These are phyloP conservation scores for Botrytis hyacinthi DNA, from an alignment of 2,329 filamentous ascomycete species.

Conservation along the genomic window DNA sequence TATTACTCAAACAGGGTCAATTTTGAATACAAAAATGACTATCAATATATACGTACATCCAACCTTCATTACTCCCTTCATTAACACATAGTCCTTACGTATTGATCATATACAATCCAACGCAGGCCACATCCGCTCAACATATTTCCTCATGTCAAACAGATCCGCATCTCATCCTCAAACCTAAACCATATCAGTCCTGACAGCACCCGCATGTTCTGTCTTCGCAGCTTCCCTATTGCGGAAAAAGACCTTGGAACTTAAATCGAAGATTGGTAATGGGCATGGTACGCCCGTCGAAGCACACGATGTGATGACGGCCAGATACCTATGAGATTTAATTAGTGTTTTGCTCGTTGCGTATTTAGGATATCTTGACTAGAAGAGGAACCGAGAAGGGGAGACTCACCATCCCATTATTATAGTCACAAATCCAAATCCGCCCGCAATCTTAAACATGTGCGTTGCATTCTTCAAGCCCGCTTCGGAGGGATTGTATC, in stretches of 20 bases:
- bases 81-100: background rate
- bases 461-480: conserved; percentile 20
- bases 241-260: conserved; percentile 17
- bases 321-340: conserved; percentile 16
- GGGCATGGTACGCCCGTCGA: conserved; percentile 26
- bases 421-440: conserved; percentile 24
- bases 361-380: too few species aligned
- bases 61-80: background rate
- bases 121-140: background rate
- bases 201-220: conserved; percentile 22
- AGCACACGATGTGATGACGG: conserved; percentile 23
- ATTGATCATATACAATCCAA: background rate
- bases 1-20: background rate
- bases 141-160: background rate
- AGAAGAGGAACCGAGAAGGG: too few species aligned
- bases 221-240: conserved; percentile 13
- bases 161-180: too few species aligned
- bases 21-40: background rate
- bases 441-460: conserved; percentile 25
- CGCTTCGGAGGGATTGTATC: conserved; percentile 15
- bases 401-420: conserved; percentile 23
- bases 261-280: conserved; percentile 25
- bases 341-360: background rate
- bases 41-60: background rate
- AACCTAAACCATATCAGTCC: background rate